Base-by-base conservation (phyloP, 2,329 filamentous ascomycete species). In the Knoxdaviesia capensis region DNA sequence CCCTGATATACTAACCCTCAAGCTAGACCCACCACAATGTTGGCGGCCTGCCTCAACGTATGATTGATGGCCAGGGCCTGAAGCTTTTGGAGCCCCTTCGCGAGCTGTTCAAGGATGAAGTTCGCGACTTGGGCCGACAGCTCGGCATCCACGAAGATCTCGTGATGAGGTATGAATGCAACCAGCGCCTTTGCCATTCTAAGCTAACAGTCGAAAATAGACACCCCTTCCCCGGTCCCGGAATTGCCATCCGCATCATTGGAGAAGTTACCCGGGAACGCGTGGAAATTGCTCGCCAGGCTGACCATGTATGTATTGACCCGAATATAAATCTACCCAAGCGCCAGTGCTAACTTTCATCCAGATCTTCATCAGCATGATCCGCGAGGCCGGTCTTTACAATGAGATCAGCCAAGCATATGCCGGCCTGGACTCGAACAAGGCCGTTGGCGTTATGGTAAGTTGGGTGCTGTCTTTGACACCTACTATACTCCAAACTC, bases 261-360 rank as follows among this genome's bases (percentile, higher is more conserved):
- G 87, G 87, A 34, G 86, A 92, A 50, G 77, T 94, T 9, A 93
- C 83, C 1, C 69, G 67, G 2, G 80, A 87, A 54, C 73, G 80
- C 36, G 79, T 94, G 10, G 73, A 74, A 43, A 90, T 93, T 48
- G 83, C 75, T 2, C 64, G 82, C n/a, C 65, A 80, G 54, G 82
- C 81, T 1, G 83, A 87, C 52, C 54, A 74, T 53, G 41, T 43
- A 39, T 30, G 41, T 42, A 33, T 9, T 32, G 4, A n/a, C n/a
- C 7, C n/a, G 28, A 7, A 6, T 34, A 9, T 28, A 35, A 20
- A 20, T 20, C 20, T 20, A 20, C 20, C 20, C 5, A 8, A 29
- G 11, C n/a, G 31, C n/a, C 6, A 8, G 30, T 2, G 30, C 34
- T 35, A 8, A n/a, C 8, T 20, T 40, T 30, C 5, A 6, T 6